Evolutionary conservation across 2,329 filamentous ascomycete species (phyloP).

Genomic region (Blastomyces percursus): DNA sequence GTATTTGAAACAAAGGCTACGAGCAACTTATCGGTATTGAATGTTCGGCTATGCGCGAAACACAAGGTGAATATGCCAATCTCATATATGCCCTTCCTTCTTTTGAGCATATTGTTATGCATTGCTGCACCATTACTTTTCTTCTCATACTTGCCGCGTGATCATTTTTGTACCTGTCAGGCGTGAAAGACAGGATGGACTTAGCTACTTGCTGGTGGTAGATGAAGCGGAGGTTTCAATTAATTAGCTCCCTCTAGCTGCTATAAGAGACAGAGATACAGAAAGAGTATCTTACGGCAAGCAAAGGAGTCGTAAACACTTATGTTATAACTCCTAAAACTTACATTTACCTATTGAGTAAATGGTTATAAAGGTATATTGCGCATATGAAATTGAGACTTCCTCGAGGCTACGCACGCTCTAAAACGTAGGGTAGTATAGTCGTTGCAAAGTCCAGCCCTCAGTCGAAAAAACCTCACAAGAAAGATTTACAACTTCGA

Average conservation of each 20-base stretch:
- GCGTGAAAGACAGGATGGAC: background rate
- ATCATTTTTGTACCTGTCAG: background rate
- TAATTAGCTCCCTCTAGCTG: background rate
- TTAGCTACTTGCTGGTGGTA: background rate
- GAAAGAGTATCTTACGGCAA: background rate
- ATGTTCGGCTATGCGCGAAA: background rate
- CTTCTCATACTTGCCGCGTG: background rate
- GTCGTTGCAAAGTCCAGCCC: background rate
- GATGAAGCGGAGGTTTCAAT: background rate
- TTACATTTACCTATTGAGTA: background rate
- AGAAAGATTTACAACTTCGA: slow-evolving; percentile 16
- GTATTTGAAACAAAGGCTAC: background rate
- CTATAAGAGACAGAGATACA: background rate
- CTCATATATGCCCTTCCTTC: background rate
- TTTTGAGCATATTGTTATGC: background rate
- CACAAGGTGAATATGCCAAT: background rate
- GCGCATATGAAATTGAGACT: too few species aligned
- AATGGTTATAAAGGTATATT: background rate
- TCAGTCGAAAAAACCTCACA: background rate
- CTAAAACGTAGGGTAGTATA: background rate
- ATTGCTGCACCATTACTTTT: background rate
- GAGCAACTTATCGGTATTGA: background rate
- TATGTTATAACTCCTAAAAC: background rate
- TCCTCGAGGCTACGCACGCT: too few species aligned
- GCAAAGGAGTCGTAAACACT: background rate